Evolutionary conservation across 2,329 filamentous ascomycete genomes (phyloP).

Genomic region (Aspergillus luchuensis): DNA sequence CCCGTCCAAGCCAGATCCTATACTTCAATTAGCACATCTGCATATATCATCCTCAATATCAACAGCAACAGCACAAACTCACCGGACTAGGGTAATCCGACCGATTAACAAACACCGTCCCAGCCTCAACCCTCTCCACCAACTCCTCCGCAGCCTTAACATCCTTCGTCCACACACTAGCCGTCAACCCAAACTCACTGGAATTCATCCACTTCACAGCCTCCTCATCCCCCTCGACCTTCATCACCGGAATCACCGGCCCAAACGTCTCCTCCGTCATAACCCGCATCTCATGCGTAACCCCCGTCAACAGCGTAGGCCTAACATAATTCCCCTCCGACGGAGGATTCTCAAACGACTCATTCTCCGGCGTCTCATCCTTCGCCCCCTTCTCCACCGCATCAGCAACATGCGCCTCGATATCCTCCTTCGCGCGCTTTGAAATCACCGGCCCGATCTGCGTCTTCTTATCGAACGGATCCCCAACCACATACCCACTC

Average conservation of each 20-base stretch:
- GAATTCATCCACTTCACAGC: constrained; percentile 86
- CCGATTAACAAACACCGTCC: constrained; percentile 90
- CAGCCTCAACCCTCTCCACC: constrained; percentile 78
- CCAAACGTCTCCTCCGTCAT: constrained; percentile 95
- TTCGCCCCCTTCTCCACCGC: constrained; percentile 78
- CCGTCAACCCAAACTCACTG: constrained; percentile 85
- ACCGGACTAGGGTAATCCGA: constrained; percentile 88
- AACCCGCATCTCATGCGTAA: constrained; percentile 77
- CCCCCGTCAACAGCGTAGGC: constrained; percentile 75
- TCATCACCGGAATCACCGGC: constrained; percentile 86
- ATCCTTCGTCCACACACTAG: constrained; percentile 93
- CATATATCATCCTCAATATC: not conserved
- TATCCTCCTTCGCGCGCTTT: constrained; percentile 70
- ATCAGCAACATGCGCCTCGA: constrained; percentile 76
- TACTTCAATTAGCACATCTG: not conserved
- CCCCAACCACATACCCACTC: constrained; percentile 54
- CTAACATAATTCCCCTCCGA: constrained; percentile 78
- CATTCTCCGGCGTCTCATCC: constrained; percentile 76
- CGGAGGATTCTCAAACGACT: constrained; percentile 69
- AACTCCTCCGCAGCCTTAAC: constrained; percentile 70
- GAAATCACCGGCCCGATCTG: constrained; percentile 86
- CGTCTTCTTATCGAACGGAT: constrained; percentile 72
- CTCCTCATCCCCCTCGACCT: constrained; percentile 75
- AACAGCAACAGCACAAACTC: constrained; percentile 45
- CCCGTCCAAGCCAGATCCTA: constrained; percentile 88